Conservation (phyloP, 163 green algal genomes). For the Smithsoniella earleae region DNA sequence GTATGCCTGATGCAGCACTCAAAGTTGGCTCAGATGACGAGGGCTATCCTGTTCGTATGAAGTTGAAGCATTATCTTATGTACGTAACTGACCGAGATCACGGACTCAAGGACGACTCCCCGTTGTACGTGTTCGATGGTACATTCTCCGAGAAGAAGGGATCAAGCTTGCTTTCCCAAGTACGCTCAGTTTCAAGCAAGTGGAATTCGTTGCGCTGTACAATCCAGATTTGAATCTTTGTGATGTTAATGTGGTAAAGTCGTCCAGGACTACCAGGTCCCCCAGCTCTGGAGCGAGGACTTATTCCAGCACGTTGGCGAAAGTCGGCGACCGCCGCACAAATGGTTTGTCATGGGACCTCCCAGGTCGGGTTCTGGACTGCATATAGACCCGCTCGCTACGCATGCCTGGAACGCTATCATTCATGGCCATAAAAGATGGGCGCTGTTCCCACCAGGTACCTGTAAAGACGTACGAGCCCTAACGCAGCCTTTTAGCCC, state of each 20-base stretch:
- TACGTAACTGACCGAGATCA: constrained; percentile 58
- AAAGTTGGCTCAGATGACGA: constrained; percentile 83
- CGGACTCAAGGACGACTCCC: constrained; percentile 63
- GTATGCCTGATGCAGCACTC: constrained; percentile 3
- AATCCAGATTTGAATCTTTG: neutral
- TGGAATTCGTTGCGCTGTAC: neutral
- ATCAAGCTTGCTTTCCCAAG: neutral
- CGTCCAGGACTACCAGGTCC: constrained; percentile 57
- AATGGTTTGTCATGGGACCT: constrained; percentile 71
- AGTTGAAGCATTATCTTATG: constrained; percentile 60
- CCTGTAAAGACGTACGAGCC: constrained; percentile 39
- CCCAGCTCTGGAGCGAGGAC: constrained; percentile 72
- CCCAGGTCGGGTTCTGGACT: constrained; percentile 54
- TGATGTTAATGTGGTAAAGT: constrained; percentile 24
- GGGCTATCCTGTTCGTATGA: constrained; percentile 78
- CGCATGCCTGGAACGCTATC: constrained; percentile 76
- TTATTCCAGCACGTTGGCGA: constrained; percentile 72
- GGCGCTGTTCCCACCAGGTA: constrained; percentile 72
- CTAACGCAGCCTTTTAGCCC: too few relatives aligned
- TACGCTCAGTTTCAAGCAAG: neutral
- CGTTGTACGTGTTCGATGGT: constrained; percentile 86
- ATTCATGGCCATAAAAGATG: constrained; percentile 77
- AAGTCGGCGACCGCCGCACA: constrained; percentile 68
- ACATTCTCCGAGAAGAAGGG: constrained; percentile 51
- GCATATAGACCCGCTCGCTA: constrained; percentile 83